These are phyloP conservation scores for Leccinum variicolor DNA, from an alignment of 768 basidiomycete genomes.

Conservation along the genomic window DNA sequence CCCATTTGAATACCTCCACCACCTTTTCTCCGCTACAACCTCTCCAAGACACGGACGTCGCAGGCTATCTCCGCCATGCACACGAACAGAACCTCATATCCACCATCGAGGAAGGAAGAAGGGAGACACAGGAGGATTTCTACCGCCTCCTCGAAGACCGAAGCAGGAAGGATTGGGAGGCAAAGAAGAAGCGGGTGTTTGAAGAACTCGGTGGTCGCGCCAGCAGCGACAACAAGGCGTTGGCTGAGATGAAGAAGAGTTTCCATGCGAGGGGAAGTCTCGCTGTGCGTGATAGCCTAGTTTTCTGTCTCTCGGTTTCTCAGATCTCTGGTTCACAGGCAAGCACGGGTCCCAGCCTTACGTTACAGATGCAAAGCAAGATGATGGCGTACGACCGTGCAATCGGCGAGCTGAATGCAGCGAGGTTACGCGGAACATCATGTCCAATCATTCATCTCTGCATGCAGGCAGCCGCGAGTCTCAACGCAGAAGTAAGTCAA, in stretches of 20 bases:
- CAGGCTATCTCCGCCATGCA: slow-evolving; percentile 91
- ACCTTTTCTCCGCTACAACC: slow-evolving; percentile 91
- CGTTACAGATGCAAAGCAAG: slow-evolving; percentile 82
- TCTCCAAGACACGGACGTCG: slow-evolving; percentile 90
- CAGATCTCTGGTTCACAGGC: slow-evolving; percentile 27
- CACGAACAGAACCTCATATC: slow-evolving; percentile 94
- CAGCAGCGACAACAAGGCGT: slow-evolving; percentile 49
- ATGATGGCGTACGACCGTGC: slow-evolving; percentile 96
- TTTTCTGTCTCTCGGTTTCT: not conserved
- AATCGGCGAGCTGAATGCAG: slow-evolving; percentile 71
- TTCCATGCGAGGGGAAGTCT: slow-evolving; percentile 55
- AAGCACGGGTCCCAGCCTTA: slow-evolving; percentile 52
- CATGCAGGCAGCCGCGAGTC: slow-evolving; percentile 60
- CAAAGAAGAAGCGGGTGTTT: slow-evolving; percentile 83
- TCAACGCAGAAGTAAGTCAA: slow-evolving; percentile 49
- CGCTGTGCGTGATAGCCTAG: slow-evolving; percentile 38
- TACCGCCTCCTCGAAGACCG: slow-evolving; percentile 77
- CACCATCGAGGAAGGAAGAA: slow-evolving; percentile 90
- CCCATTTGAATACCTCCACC: slow-evolving; percentile 72
- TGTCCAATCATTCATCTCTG: slow-evolving; percentile 75
- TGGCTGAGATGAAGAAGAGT: slow-evolving; percentile 61
- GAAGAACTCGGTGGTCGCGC: slow-evolving; percentile 81
- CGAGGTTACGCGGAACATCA: slow-evolving; percentile 66
- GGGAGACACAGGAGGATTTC: slow-evolving; percentile 82
- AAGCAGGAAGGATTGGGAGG: slow-evolving; percentile 82